phyloP scores from a whole-genome alignment of 805 yeast species.

The Sugiyamaella boreocaroliniensis region DNA sequence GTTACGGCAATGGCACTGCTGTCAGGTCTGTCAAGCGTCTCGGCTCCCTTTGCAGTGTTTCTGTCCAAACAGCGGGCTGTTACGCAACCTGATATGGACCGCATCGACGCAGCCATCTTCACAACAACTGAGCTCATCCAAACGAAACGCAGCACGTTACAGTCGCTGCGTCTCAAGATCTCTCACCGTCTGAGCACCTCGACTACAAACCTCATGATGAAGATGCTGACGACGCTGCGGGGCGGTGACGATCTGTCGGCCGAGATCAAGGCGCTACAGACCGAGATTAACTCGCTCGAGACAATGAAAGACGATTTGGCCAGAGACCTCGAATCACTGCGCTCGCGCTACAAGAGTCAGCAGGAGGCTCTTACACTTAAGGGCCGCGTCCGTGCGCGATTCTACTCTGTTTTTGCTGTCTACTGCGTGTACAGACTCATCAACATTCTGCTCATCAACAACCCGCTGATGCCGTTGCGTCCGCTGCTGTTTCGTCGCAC shows the following conservation, averaged over 20 bases:
- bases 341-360: constrained; percentile 24
- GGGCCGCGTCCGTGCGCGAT: constrained; percentile 26
- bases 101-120: constrained; percentile 26
- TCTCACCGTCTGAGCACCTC: constrained; percentile 18
- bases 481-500: not conserved
- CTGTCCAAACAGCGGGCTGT: constrained; percentile 23
- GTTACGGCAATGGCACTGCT: constrained; percentile 36
- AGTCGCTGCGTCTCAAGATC: constrained; percentile 1
- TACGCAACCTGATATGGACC: constrained; percentile 27
- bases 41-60: constrained; percentile 35
- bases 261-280: constrained; percentile 18
- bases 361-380: constrained; percentile 23
- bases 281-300: constrained; percentile 32
- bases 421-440: constrained; percentile 38
- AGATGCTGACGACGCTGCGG: constrained; percentile 22
- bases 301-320: constrained; percentile 29
- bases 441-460: constrained; percentile 27
- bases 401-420: constrained; percentile 31
- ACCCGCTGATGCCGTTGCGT: constrained; percentile 19
- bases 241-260: constrained; percentile 19
- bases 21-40: constrained; percentile 36
- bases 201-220: constrained; percentile 26
- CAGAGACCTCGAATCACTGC: constrained; percentile 26
- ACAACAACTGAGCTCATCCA: constrained; percentile 28
- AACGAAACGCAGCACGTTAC: constrained; percentile 18